Conservation (phyloP, 176 grass and related monocot species). For the Aechmea fasciata region DNA sequence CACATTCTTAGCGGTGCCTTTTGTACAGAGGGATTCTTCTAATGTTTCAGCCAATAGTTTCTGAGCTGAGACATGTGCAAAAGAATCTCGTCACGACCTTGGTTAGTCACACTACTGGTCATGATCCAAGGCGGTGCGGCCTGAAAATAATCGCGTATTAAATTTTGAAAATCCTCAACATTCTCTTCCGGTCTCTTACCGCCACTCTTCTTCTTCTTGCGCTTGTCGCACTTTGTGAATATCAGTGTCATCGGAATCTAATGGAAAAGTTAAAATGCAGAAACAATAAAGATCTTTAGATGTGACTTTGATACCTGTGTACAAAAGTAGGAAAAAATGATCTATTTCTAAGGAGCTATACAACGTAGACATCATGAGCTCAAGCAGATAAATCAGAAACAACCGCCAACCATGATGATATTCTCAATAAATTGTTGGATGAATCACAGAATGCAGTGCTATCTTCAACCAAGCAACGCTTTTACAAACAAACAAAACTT, state of each 20-base stretch:
- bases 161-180: constrained; percentile 51
- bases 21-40: constrained; percentile 1
- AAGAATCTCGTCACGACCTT: constrained; percentile 90
- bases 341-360: background rate
- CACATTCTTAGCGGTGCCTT: background rate
- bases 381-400: background rate
- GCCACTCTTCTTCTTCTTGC: constrained; percentile 93
- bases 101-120: constrained; percentile 85
- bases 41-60: constrained; percentile 95
- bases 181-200: constrained; percentile 91
- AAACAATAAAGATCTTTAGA: background rate
- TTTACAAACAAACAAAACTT: too few species aligned
- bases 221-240: constrained; percentile 97
- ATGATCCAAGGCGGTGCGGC: constrained; percentile 92
- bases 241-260: constrained; percentile 93
- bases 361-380: background rate
- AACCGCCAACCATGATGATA: background rate
- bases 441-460: background rate
- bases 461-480: too few species aligned
- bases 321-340: background rate
- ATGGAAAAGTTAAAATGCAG: background rate
- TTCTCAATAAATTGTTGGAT: background rate
- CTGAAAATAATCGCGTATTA: constrained; percentile 75
- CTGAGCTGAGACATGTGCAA: constrained; percentile 94
- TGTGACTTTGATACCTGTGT: background rate